A percentile compares a stretch with the other conserved stretches of the same genome.
Evolutionary conservation across 805 yeast species (phyloP).

Genomic region (Candida quercuum): DNA sequence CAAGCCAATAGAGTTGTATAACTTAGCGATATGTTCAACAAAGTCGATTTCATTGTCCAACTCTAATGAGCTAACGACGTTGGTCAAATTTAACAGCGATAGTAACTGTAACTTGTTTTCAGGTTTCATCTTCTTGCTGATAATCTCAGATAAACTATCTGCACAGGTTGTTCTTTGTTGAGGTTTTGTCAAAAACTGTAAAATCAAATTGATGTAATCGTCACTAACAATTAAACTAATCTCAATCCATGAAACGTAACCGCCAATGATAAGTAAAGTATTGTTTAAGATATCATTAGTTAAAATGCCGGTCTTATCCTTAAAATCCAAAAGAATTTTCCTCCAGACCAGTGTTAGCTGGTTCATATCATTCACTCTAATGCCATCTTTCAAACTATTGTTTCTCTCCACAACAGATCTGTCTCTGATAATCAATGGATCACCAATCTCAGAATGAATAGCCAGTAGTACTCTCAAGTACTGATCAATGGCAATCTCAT

Average conservation of each 20-base stretch:
- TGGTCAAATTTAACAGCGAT: constrained; percentile 60
- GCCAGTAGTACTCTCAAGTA: constrained; percentile 67
- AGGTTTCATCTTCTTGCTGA: constrained; percentile 76
- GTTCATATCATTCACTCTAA: constrained; percentile 73
- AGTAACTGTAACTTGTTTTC: constrained; percentile 59
- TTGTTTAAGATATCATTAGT: constrained; percentile 47
- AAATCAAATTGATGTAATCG: constrained; percentile 35
- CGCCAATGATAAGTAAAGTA: constrained; percentile 65
- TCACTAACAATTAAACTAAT: constrained; percentile 19
- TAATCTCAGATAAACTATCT: constrained; percentile 54
- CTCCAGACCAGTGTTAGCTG: constrained; percentile 64
- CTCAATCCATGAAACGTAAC: constrained; percentile 84
- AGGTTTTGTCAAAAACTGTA: constrained; percentile 51
- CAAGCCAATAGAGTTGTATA: constrained; percentile 66
- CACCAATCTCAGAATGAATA: constrained; percentile 91
- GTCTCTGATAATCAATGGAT: constrained; percentile 73
- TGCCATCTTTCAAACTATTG: constrained; percentile 70
- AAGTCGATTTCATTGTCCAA: constrained; percentile 54
- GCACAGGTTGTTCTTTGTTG: constrained; percentile 21
- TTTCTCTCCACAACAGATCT: constrained; percentile 59
- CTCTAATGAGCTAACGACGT: constrained; percentile 37
- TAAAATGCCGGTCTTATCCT: constrained; percentile 24
- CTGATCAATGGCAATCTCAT: constrained; percentile 46
- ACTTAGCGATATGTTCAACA: constrained; percentile 68
- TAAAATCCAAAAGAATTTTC: constrained; percentile 39